Evolutionary conservation across 805 yeast genomes (phyloP), one percentile per base, ranked within the genome.

Genomic region (Candida broadrunensis): DNA sequence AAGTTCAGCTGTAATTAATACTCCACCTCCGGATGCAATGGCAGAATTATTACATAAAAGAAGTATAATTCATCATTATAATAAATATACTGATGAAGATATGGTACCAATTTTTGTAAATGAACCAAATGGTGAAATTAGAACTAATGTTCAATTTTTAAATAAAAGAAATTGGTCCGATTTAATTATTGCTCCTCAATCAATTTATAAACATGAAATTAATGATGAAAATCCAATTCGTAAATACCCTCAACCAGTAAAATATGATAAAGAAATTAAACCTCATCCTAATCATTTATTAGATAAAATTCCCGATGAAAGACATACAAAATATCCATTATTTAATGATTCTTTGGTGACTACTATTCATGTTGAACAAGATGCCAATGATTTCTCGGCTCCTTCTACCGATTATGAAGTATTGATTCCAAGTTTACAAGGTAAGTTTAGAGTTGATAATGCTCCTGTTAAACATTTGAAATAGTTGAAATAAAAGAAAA

Each of bases 21-120:
- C 93, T 0, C 96, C 99, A 11, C 98, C 98, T 2, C 96, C 97
- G 1, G 78, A 81, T 56, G 82, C 83, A 5, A 85, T 91, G 85
- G 93, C 95, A 0, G 64, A 67, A 5, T 67, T 91, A 47, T 66
- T 91, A 49, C 75, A 85, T 60, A 79, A 73, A 51, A 71, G 96
- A 51, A 73, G 86, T 12, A 74, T 73, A 39, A 66, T 78, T 17
- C 97, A 90, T 61, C 81, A 75, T 46, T 83, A 82, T 50, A 85
- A 77, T 54, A 60, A 53, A 31, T 58, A 70, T 29, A 81, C 90
- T 3, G 86, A 80, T 48, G 97, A 91, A 58, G 93, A 88, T 52
- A 75, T 85, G 56, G 78, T 88, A n/a, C 85, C 86, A 1, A 51
- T 89, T 6, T 89, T 90, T 61, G 53, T 64, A 3, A 55, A 60